phyloP scores from a whole-genome alignment of 768 basidiomycete species.

The Leccinum truebloodii region DNA sequence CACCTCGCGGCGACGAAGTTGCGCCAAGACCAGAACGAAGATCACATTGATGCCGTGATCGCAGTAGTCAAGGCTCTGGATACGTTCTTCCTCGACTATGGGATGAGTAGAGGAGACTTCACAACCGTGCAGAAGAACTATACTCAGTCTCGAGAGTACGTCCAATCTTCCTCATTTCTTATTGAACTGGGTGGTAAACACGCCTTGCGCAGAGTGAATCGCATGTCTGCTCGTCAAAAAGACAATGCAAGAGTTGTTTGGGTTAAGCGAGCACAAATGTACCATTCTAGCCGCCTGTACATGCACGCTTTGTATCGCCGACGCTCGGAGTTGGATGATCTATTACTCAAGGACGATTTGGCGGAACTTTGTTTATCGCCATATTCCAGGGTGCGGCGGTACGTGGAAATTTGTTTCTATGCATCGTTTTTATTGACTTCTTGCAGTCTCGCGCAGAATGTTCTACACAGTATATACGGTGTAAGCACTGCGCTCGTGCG shows the following conservation, averaged over 20 bases:
- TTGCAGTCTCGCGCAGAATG: slow-evolving; percentile 64
- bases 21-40: slow-evolving; percentile 62
- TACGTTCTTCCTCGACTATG: slow-evolving; percentile 72
- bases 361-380: slow-evolving; percentile 77
- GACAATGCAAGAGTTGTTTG: slow-evolving; percentile 74
- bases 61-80: slow-evolving; percentile 73
- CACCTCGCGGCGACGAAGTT: slow-evolving; percentile 67
- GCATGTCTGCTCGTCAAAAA: slow-evolving; percentile 70
- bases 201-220: slow-evolving; percentile 49
- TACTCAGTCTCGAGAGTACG: slow-evolving; percentile 33
- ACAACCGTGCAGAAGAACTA: slow-evolving; percentile 57
- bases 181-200: background rate
- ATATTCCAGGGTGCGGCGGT: slow-evolving; percentile 79
- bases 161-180: background rate
- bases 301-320: slow-evolving; percentile 76
- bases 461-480: slow-evolving; percentile 62
- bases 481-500: slow-evolving; percentile 39
- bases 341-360: slow-evolving; percentile 59
- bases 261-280: slow-evolving; percentile 76
- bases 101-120: slow-evolving; percentile 57
- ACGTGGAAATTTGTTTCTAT: slow-evolving; percentile 18
- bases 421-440: slow-evolving; percentile 3
- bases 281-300: slow-evolving; percentile 74
- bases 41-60: slow-evolving; percentile 85
- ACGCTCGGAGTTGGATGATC: slow-evolving; percentile 74